Evolutionary conservation across 2,329 filamentous ascomycete genomes (phyloP), one percentile per base, ranked within the genome.

Genomic region (Sclerotinia glacialis): DNA sequence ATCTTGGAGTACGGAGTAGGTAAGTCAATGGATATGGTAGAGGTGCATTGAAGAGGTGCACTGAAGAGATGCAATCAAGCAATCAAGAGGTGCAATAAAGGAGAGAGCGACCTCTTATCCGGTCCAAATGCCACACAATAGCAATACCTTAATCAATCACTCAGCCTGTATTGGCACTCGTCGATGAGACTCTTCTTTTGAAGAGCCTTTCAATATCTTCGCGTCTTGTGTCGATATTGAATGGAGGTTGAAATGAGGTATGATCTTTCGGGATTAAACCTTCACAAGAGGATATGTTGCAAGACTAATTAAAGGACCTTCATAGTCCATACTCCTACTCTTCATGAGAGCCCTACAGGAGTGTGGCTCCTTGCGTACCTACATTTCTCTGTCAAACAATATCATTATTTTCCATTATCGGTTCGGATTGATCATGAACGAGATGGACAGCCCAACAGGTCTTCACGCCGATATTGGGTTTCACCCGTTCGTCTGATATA

Each of bases 301-400:
- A 76, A 83, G 74, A 83, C 65, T 68, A 78, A 81, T 72, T 37
- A 63, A 74, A 69, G 80, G 80, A 80, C 80, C 80, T 79, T 83
- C 81, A 83, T 83, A 83, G 81, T 83, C 82, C 81, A 81, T 79
- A 77, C 78, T 80, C 77, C 76, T 80, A 77, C 77, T 80, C 80
- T 79, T 80, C 75, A 76, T 69, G 75, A 76, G 77, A 21, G 74
- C 73, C 59, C 74, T 73, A 79, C 75, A 79, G 77, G 77, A 79
- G 79, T 79, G 79, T 81, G 81, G 82, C 81, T 83, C 81, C 81
- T 80, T 79, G 79, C 75, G 78, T 78, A 80, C 80, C 80, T 78
- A 83, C 80, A 82, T 78, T 34, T 63, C n/a, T 37, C 21, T 26
- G 26, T 14, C 44, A 40, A 26, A 49, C 12, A 23, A 16, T 12